These are phyloP conservation scores for Aspergillus cavernicola DNA, from an alignment of 495 filamentous ascomycete species.

Conservation along the genomic window DNA sequence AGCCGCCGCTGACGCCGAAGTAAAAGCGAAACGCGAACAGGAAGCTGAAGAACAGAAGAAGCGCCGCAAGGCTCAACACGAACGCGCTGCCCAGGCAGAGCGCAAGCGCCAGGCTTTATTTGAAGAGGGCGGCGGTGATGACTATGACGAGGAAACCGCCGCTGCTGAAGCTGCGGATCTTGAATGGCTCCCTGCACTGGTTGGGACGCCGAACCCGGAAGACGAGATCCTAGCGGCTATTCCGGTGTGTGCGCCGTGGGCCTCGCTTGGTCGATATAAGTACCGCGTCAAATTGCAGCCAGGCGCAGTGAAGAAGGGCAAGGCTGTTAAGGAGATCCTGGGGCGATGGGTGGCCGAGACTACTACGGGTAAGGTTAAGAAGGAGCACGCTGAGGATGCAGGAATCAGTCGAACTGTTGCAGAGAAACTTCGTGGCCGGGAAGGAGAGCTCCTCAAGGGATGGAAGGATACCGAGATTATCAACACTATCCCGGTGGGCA, in stretches of 20 bases:
- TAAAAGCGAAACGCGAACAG: constrained; percentile 52
- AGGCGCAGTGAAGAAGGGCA: constrained; percentile 86
- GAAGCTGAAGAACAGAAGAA: constrained; percentile 62
- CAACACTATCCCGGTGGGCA: constrained; percentile 78
- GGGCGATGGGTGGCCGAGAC: constrained; percentile 63
- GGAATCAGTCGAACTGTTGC: constrained; percentile 57
- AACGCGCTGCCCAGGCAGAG: constrained; percentile 61
- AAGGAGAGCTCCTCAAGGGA: constrained; percentile 75
- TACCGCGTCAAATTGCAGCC: constrained; percentile 94
- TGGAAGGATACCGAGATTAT: constrained; percentile 80
- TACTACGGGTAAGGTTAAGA: constrained; percentile 45
- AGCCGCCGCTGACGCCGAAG: constrained; percentile 45
- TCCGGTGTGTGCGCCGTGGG: constrained; percentile 90
- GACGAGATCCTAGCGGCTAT: constrained; percentile 88
- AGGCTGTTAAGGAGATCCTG: constrained; percentile 86
- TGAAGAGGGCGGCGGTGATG: constrained; percentile 51
- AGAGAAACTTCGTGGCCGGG: constrained; percentile 76
- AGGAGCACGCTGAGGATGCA: constrained; percentile 46
- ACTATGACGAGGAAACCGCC: constrained; percentile 53
- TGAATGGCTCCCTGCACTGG: constrained; percentile 65
- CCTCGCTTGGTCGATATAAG: constrained; percentile 70
- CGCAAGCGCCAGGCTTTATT: constrained; percentile 55
- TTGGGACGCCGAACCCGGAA: constrained; percentile 71
- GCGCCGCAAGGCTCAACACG: constrained; percentile 74
- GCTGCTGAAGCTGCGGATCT: constrained; percentile 45